Evolutionary conservation across 1,139 yeast genomes (phyloP).

Genomic region (Debaryomyces singareniensis): DNA sequence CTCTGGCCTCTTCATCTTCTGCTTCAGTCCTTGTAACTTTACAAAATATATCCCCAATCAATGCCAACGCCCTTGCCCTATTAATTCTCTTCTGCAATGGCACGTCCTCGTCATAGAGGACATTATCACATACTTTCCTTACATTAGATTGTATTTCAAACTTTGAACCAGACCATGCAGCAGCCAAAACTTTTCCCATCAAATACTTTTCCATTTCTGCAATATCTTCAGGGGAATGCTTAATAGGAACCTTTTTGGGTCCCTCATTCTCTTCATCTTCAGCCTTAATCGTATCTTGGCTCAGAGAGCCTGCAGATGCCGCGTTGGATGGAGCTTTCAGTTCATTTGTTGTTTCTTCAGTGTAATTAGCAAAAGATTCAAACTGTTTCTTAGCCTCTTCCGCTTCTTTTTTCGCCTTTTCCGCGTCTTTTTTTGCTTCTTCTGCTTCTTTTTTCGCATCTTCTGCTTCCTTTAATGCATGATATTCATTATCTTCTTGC

Average conservation of each 20-base stretch:
- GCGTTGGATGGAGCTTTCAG: too few species aligned
- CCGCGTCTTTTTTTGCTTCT: constrained; percentile 14
- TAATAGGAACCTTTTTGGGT: constrained; percentile 25
- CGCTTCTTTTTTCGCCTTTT: constrained; percentile 10
- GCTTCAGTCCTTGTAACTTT: constrained; percentile 65
- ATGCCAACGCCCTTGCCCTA: constrained; percentile 71
- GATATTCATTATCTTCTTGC: constrained; percentile 55
- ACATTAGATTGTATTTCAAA: constrained; percentile 87
- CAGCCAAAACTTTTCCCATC: constrained; percentile 87
- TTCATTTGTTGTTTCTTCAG: constrained; percentile 2
- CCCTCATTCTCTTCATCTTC: constrained; percentile 9
- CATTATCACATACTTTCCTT: constrained; percentile 77
- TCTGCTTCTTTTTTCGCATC: constrained; percentile 14
- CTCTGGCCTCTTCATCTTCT: constrained; percentile 87
- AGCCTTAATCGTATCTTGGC: constrained; percentile 5
- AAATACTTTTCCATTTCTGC: constrained; percentile 82
- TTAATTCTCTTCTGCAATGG: constrained; percentile 52
- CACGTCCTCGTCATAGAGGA: constrained; percentile 60
- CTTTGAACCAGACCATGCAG: constrained; percentile 94
- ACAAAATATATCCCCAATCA: constrained; percentile 71
- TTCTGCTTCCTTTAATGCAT: constrained; percentile 35
- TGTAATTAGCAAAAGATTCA: constrained; percentile 1
- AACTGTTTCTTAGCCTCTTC: constrained; percentile 4
- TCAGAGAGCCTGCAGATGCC: too few species aligned
- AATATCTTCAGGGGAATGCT: constrained; percentile 73